A percentile compares a stretch with the other conserved stretches of the same genome.
phyloP scores from a whole-genome alignment of 371 early-diverging fungal genomes.

The Cokeromyces recurvatus region DNA sequence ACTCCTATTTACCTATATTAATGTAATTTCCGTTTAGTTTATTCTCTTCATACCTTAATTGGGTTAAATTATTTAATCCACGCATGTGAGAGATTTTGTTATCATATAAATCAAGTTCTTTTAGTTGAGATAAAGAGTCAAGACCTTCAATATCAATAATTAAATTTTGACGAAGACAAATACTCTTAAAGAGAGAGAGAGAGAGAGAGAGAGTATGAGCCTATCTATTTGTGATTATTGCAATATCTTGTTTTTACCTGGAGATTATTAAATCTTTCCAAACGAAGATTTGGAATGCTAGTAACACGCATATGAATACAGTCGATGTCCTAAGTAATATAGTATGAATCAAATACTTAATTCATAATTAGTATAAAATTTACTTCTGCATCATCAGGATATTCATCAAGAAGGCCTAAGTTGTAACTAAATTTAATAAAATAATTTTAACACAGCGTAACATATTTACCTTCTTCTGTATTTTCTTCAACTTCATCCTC shows the following conservation, averaged over 20 bases:
- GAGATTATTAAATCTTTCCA: constrained; percentile 68
- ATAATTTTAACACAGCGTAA: too few relatives aligned
- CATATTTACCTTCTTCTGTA: constrained; percentile 23
- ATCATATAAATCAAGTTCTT: constrained; percentile 92
- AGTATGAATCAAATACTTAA: not conserved
- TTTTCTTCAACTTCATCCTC: constrained; percentile 16
- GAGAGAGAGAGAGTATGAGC: not conserved
- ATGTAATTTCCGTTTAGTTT: too few relatives aligned
- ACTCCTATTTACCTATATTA: constrained; percentile 47
- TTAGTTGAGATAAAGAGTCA: constrained; percentile 48
- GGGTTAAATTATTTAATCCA: constrained; percentile 53
- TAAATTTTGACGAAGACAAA: constrained; percentile 90
- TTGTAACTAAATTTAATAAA: not conserved
- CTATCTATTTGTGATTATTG: not conserved
- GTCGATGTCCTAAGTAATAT: constrained; percentile 64
- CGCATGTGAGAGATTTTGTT: constrained; percentile 82
- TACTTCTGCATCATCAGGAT: constrained; percentile 35
- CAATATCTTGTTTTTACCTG: constrained; percentile 39
- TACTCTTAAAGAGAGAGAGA: constrained; percentile 33
- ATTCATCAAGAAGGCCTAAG: constrained; percentile 34
- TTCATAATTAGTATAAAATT: not conserved
- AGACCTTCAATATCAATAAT: constrained; percentile 73
- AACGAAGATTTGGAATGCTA: constrained; percentile 50
- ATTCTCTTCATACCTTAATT: constrained; percentile 67
- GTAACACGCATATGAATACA: constrained; percentile 74